phyloP scores from a whole-genome alignment of 176 grass and related monocot genomes.

The Ampelocalamus luodianensis region DNA sequence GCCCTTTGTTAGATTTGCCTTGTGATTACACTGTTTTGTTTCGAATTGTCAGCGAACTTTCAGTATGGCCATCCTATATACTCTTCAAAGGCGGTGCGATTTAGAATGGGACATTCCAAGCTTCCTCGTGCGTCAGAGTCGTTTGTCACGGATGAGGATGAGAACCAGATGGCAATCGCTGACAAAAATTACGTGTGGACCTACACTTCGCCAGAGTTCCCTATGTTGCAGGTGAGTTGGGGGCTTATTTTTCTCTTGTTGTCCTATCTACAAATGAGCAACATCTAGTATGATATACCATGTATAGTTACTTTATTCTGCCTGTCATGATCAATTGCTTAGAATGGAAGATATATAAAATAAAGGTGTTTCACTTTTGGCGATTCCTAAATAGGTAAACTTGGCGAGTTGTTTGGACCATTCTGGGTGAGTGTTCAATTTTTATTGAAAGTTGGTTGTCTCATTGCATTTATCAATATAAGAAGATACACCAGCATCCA shows the following conservation, averaged over 20 bases:
- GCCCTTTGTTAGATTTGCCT: conserved; percentile 11
- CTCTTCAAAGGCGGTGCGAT: conserved; percentile 62
- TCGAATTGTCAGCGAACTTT: conserved; percentile 58
- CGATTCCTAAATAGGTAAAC: too few relatives aligned
- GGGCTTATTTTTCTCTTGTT: not conserved
- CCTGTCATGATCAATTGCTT: not conserved
- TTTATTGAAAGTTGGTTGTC: too few relatives aligned
- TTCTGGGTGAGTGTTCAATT: too few relatives aligned
- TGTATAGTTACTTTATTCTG: not conserved
- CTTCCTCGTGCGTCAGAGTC: conserved; percentile 24
- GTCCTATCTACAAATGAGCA: not conserved
- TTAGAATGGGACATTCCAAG: conserved; percentile 74
- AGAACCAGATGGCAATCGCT: conserved; percentile 31
- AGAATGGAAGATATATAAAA: too few relatives aligned
- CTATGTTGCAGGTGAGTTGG: conserved; percentile 70
- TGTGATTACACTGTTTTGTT: conserved; percentile 16
- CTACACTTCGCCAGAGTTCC: conserved; percentile 81
- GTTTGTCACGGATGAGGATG: conserved; percentile 44
- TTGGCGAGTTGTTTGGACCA: too few relatives aligned
- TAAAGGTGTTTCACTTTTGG: too few relatives aligned
- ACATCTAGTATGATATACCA: conserved; percentile 1
- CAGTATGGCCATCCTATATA: conserved; percentile 62
- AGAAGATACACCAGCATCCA: too few relatives aligned
- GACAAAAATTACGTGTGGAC: conserved; percentile 77
- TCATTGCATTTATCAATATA: too few relatives aligned